Evolutionary conservation across 192 early-diverging fungal species (phyloP).

Genomic region (Podochytrium sp.): DNA sequence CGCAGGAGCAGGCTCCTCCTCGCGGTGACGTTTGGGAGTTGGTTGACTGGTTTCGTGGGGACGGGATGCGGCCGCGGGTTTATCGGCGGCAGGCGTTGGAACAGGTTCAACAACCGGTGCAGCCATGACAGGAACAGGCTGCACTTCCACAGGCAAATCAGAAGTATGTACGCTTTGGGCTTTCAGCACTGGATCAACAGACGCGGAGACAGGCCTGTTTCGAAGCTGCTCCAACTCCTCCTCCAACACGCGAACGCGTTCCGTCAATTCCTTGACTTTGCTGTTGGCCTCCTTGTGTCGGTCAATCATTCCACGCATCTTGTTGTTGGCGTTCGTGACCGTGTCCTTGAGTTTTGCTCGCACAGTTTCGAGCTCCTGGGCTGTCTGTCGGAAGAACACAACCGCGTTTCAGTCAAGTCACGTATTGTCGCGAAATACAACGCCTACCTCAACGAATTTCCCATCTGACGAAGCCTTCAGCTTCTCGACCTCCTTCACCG

Average conservation of each 20-base stretch:
- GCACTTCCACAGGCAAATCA: too few relatives aligned
- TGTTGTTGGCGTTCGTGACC: slow-evolving; percentile 27
- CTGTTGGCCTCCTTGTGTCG: slow-evolving; percentile 17
- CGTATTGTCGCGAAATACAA: background rate
- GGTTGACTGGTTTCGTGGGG: background rate
- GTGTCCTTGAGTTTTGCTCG: slow-evolving; percentile 20
- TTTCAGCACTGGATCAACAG: too few relatives aligned
- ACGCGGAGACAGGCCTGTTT: too few relatives aligned
- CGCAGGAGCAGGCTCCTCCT: background rate
- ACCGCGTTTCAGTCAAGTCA: background rate
- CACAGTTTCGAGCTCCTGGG: background rate
- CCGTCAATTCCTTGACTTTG: slow-evolving; percentile 35
- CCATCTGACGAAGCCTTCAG: background rate
- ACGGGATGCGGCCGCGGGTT: background rate
- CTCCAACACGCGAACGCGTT: background rate
- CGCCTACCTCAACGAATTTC: background rate
- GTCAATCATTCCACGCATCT: slow-evolving; percentile 25
- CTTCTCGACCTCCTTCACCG: background rate
- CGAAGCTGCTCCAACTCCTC: background rate
- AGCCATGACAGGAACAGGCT: too few relatives aligned
- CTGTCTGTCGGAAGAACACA: background rate
- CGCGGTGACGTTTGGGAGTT: slow-evolving; percentile 6
- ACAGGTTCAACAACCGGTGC: too few relatives aligned
- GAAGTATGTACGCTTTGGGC: too few relatives aligned
- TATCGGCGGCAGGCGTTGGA: too few relatives aligned